Evolutionary conservation across 345 rosid genomes (phyloP), one percentile per base, ranked within the genome.

Genomic region (Bruguiera sexangula): DNA sequence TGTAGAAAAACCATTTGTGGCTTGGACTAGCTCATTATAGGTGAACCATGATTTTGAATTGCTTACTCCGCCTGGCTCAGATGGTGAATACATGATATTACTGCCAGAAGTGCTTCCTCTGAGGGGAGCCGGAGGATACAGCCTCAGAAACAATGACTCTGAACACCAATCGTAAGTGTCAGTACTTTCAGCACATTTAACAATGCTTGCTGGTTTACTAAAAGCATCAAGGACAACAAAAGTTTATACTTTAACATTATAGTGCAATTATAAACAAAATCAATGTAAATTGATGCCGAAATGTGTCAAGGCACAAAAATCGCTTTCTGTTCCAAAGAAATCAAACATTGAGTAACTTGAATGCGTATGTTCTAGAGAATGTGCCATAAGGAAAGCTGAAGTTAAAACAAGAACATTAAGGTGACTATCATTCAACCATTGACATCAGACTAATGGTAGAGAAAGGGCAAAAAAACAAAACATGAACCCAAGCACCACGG

Each of bases 21-120:
- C 97, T 68, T 78, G 88, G 63, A 75, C 65, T 66, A 95, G 84
- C 65, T 95, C 99, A 4, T 90, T 89, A 68, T 88, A 95, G 1
- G 99, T 86, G 83, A 95, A 92, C 92, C 96, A 87, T 34, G 96
- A 80, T 83, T 76, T 87, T 66, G 96, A 89, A 73, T 86, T 87
- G 81, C 79, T 86, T 48, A 85, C 80, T 24, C 81, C 92, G 31
- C 96, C 89, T 53, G 90, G 71, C 63, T 92, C 93, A 4, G 99
- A 79, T 21, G 87, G 80, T 6, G 96, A 82, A 75, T 83, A 82
- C 73, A 83, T 74, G 72, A 78, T 80, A 72, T 82, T 84, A 79
- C 75, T 86, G 27, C 82, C 79, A 61, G 96, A 80, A 65, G 73
- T 79, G 75, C 82, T 82, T 76, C 85, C 81, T 57, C 69, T 64